Conservation (phyloP, 345 rosid genomes). For the Moringa oleifera region DNA sequence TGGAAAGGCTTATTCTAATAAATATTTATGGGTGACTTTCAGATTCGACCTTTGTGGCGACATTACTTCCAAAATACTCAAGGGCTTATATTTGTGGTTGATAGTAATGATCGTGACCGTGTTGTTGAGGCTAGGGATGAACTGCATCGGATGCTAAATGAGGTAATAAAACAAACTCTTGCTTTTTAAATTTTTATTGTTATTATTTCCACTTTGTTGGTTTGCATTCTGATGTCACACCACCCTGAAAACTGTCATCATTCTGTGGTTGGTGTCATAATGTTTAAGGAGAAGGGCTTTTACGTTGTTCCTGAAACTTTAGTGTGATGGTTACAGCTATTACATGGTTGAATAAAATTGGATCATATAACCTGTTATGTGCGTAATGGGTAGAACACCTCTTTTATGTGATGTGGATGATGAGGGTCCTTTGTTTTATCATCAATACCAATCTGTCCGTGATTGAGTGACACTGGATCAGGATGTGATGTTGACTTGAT, state of each 20-base stretch:
- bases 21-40: constrained; percentile 6
- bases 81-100: constrained; percentile 85
- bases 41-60: constrained; percentile 67
- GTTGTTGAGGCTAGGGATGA: no score
- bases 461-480: neutral
- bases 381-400: no score
- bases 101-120: constrained; percentile 81
- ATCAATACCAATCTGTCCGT: neutral
- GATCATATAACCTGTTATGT: no score
- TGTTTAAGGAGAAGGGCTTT: neutral
- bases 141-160: constrained; percentile 77
- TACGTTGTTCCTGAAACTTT: neutral
- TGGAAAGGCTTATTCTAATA: no score
- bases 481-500: neutral
- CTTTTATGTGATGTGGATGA: no score
- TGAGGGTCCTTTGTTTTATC: no score
- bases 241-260: no score
- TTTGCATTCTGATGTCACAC: no score
- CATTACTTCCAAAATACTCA: no score
- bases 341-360: no score
- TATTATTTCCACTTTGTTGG: neutral
- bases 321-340: neutral
- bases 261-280: neutral
- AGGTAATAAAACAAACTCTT: constrained; percentile 28
- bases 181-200: neutral